phyloP scores from a whole-genome alignment of 2,329 filamentous ascomycete genomes.

The Fusarium lyarnte region DNA sequence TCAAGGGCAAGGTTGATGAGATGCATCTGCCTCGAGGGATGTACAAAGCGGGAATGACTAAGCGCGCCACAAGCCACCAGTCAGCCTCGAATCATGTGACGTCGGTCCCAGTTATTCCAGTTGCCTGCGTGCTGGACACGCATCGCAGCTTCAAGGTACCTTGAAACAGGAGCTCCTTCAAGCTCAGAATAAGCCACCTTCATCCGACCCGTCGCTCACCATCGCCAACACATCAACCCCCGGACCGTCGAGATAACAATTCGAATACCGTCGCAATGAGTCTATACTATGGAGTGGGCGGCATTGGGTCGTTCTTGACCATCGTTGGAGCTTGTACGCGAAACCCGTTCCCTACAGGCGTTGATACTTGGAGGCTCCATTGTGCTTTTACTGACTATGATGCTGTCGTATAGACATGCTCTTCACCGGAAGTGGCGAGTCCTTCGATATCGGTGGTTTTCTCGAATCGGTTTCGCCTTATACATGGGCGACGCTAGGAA shows the following conservation, averaged over 20 bases:
- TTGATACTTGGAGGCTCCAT: conserved; percentile 2
- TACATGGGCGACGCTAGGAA: conserved; percentile 90
- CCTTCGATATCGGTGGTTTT: conserved; percentile 96
- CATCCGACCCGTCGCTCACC: conserved; percentile 22
- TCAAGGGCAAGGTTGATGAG: conserved; percentile 27
- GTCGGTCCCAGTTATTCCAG: conserved; percentile 36
- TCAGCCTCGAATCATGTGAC: conserved; percentile 51
- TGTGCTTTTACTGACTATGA: conserved; percentile 28
- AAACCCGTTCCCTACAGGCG: conserved; percentile 12
- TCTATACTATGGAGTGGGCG: conserved; percentile 75
- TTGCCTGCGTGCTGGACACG: conserved; percentile 40
- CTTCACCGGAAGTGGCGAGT: conserved; percentile 94
- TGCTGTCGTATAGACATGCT: conserved; percentile 81
- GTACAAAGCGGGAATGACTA: conserved; percentile 37
- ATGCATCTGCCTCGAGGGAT: conserved; percentile 22
- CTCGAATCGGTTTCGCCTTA: conserved; percentile 94
- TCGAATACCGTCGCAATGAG: conserved; percentile 66
- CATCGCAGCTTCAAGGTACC: conserved; percentile 41
- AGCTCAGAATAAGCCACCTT: conserved; percentile 40
- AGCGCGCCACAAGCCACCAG: conserved; percentile 25
- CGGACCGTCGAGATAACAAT: conserved; percentile 37
- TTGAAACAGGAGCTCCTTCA: conserved; percentile 44
- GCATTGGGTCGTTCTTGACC: conserved; percentile 72
- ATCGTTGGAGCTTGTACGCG: conserved; percentile 83
- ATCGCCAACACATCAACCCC: conserved; percentile 30